phyloP scores from a whole-genome alignment of 2,329 filamentous ascomycete genomes.

The Orbilia ellipsospora region DNA sequence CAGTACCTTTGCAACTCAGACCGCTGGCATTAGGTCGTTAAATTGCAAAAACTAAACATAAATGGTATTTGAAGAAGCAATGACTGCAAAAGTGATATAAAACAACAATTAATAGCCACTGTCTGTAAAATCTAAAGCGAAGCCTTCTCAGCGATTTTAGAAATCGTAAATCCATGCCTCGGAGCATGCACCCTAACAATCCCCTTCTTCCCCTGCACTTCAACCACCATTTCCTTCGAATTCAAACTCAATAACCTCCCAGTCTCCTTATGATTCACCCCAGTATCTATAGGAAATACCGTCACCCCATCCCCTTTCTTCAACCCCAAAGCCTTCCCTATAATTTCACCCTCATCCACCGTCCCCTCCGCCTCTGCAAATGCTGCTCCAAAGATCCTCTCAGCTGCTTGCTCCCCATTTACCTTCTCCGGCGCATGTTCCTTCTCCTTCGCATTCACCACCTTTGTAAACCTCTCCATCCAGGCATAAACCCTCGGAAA shows the following conservation, averaged over 20 bases:
- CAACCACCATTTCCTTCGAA: conserved; percentile 70
- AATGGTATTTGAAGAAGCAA: too few relatives aligned
- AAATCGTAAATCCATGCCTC: conserved; percentile 26
- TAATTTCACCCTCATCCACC: conserved; percentile 64
- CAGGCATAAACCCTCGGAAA: conserved; percentile 74
- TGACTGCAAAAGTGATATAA: not conserved
- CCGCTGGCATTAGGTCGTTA: too few relatives aligned
- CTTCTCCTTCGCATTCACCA: conserved; percentile 64
- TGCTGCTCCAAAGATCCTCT: conserved; percentile 63
- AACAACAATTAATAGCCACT: not conserved
- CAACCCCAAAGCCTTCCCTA: conserved; percentile 68
- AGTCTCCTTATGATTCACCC: conserved; percentile 69
- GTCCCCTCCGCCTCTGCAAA: conserved; percentile 65
- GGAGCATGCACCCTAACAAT: conserved; percentile 25
- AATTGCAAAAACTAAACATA: too few relatives aligned
- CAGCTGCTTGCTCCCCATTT: conserved; percentile 68
- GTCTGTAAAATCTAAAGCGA: conserved; percentile 3
- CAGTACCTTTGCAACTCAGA: too few relatives aligned
- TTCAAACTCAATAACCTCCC: conserved; percentile 69
- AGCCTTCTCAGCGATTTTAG: conserved; percentile 13
- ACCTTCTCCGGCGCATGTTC: conserved; percentile 64
- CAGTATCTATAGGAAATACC: conserved; percentile 73
- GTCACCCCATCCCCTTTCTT: conserved; percentile 68
- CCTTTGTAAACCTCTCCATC: conserved; percentile 71
- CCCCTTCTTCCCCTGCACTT: conserved; percentile 61